phyloP scores from a whole-genome alignment of 352 stramenopile species.

The Hyaloperonospora brassicae region DNA sequence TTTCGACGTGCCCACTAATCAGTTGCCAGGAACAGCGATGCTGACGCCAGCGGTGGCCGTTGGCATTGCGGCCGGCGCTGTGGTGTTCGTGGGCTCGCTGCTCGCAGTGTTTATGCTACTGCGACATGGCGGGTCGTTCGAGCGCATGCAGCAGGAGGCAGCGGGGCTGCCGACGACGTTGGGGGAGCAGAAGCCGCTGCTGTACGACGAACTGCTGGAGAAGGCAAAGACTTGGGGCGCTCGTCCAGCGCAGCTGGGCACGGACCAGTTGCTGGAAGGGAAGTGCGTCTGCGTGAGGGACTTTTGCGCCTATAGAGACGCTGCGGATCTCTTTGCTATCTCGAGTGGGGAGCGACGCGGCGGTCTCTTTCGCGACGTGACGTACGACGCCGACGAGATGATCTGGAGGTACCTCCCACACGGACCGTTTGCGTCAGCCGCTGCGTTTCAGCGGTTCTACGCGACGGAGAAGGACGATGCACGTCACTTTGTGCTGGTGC shows the following conservation, averaged over 20 bases:
- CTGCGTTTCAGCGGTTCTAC: slow-evolving; percentile 39
- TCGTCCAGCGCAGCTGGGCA: slow-evolving; percentile 32
- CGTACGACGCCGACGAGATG: slow-evolving; percentile 68
- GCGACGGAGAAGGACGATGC: slow-evolving; percentile 22
- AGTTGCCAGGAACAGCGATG: slow-evolving; percentile 13
- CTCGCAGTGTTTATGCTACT: slow-evolving; percentile 81
- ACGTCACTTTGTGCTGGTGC: slow-evolving; percentile 60
- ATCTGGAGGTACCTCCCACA: slow-evolving; percentile 67
- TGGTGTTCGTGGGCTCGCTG: slow-evolving; percentile 81
- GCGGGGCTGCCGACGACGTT: slow-evolving; percentile 48
- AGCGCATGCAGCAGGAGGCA: slow-evolving; percentile 77
- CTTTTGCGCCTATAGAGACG: slow-evolving; percentile 28
- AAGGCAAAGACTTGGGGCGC: slow-evolving; percentile 26
- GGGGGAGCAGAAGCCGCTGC: slow-evolving; percentile 66
- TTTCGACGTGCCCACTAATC: too few species aligned
- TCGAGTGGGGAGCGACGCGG: slow-evolving; percentile 36
- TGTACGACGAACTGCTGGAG: slow-evolving; percentile 84
- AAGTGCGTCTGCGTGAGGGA: slow-evolving; percentile 40
- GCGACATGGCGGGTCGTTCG: slow-evolving; percentile 76
- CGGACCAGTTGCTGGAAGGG: slow-evolving; percentile 25
- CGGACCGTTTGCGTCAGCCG: slow-evolving; percentile 43
- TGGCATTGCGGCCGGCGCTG: slow-evolving; percentile 71
- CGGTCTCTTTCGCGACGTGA: slow-evolving; percentile 55
- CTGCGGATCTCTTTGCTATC: slow-evolving; percentile 30
- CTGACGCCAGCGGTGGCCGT: slow-evolving; percentile 46